Evolutionary conservation across 1,284 basidiomycete species (phyloP).

Genomic region (Phenoliferia sp.): DNA sequence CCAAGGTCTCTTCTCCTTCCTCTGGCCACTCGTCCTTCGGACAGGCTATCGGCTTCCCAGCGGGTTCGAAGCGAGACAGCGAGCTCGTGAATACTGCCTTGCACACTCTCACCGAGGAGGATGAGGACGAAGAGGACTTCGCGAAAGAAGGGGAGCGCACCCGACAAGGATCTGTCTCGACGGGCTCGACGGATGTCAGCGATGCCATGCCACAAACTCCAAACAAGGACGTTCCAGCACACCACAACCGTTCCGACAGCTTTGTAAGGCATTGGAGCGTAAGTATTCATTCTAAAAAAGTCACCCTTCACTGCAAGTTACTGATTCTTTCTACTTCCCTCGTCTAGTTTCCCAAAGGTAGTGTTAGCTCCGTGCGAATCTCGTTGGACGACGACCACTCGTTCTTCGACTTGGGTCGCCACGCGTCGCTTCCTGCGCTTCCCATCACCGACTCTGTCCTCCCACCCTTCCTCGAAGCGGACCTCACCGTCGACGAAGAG

Average conservation of each 20-base stretch:
- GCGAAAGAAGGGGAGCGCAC: slow-evolving; percentile 5
- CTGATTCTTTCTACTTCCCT: slow-evolving; percentile 1
- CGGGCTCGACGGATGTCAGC: slow-evolving; percentile 16
- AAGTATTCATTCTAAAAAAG: no score
- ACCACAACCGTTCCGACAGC: slow-evolving; percentile 30
- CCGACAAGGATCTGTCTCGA: slow-evolving; percentile 9
- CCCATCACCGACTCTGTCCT: slow-evolving; percentile 24
- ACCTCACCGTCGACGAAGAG: slow-evolving; percentile 31
- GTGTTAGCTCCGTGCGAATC: slow-evolving; percentile 20
- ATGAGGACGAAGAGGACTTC: slow-evolving; percentile 35
- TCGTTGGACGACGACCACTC: slow-evolving; percentile 28
- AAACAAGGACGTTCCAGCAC: slow-evolving; percentile 9
- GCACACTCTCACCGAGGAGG: slow-evolving; percentile 37
- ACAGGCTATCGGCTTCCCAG: slow-evolving; percentile 12
- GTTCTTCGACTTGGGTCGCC: slow-evolving; percentile 33
- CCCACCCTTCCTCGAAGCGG: slow-evolving; percentile 27
- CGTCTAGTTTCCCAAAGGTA: slow-evolving; percentile 32
- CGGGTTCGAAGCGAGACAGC: slow-evolving; percentile 14
- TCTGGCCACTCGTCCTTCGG: slow-evolving; percentile 24
- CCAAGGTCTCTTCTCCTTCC: slow-evolving; percentile 24
- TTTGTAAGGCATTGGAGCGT: slow-evolving; percentile 33
- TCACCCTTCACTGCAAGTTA: no score
- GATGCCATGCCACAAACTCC: slow-evolving; percentile 27
- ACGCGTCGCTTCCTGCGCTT: slow-evolving; percentile 31
- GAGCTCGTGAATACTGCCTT: slow-evolving; percentile 27